Percentiles rank a stretch among this genome's conserved stretches.
These are phyloP conservation scores for Amylocarpus encephaloides DNA, from an alignment of 2,329 filamentous ascomycete species.

Conservation along the genomic window DNA sequence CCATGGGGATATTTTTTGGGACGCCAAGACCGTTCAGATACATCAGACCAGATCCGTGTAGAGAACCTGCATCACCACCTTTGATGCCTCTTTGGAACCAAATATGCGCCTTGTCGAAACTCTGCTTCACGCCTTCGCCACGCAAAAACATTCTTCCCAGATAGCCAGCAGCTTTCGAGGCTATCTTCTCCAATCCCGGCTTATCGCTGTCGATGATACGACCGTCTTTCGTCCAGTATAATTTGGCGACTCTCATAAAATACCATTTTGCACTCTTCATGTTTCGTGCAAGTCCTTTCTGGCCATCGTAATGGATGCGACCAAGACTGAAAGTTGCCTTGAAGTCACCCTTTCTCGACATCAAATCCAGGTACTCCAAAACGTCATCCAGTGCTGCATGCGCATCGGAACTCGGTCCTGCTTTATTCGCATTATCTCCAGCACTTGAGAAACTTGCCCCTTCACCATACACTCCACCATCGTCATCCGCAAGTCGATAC, in stretches of 20 bases:
- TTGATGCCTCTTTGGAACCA: conserved; percentile 64
- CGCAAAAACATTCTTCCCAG: conserved; percentile 67
- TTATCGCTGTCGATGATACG: conserved; percentile 51
- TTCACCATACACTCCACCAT: conserved; percentile 89
- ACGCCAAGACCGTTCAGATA: conserved; percentile 63
- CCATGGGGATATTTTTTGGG: conserved; percentile 52
- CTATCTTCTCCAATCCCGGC: conserved; percentile 54
- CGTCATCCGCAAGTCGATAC: conserved; percentile 82
- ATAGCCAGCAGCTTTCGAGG: conserved; percentile 64
- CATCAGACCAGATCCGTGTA: conserved; percentile 65
- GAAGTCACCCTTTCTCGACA: conserved; percentile 68
- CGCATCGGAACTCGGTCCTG: conserved; percentile 67
- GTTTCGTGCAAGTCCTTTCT: conserved; percentile 54
- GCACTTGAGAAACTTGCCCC: conserved; percentile 88
- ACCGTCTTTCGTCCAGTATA: conserved; percentile 62
- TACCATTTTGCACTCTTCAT: conserved; percentile 58
- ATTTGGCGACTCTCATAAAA: conserved; percentile 60
- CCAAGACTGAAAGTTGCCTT: conserved; percentile 64
- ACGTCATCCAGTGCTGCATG: conserved; percentile 89
- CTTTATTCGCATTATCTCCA: conserved; percentile 71
- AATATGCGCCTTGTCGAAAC: conserved; percentile 53
- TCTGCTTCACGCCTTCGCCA: conserved; percentile 63
- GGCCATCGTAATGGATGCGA: conserved; percentile 64
- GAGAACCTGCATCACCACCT: conserved; percentile 59
- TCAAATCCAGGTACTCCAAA: conserved; percentile 76